Conservation (phyloP, 306 rosid species). For the Cotoneaster glaucophyllus region DNA sequence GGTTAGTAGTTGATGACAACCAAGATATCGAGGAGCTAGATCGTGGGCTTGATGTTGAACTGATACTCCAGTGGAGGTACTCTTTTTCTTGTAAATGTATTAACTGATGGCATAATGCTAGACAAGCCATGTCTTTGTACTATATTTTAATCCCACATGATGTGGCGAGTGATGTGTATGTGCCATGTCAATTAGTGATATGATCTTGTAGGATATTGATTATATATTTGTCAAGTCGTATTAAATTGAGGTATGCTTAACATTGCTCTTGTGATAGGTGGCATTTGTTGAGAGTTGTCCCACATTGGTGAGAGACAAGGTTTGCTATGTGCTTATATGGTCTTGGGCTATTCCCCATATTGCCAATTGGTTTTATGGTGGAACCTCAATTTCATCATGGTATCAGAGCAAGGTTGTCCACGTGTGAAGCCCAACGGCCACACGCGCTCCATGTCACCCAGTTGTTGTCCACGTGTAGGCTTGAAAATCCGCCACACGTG, state of each 20-base stretch:
- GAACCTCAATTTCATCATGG: too few species aligned
- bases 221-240: neutral
- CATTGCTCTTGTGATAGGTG: neutral
- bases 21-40: conserved; percentile 77
- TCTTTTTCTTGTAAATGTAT: neutral
- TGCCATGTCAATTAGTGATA: neutral
- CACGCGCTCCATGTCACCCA: too few species aligned
- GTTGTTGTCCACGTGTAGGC: too few species aligned
- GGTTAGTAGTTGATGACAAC: conserved; percentile 59
- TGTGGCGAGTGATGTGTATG: neutral
- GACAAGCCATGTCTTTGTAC: neutral
- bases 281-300: too few species aligned
- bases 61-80: conserved; percentile 99
- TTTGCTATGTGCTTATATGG: too few species aligned
- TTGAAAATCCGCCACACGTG: too few species aligned
- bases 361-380: too few species aligned
- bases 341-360: too few species aligned
- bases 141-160: neutral
- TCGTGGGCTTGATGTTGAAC: conserved; percentile 80
- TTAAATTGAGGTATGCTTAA: neutral
- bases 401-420: too few species aligned
- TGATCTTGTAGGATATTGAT: neutral
- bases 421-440: too few species aligned
- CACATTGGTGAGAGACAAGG: too few species aligned
- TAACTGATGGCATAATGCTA: neutral